Evolutionary conservation across 108 stramenopile genomes (phyloP).

Genomic region (Pseudonitzschia pungens): DNA sequence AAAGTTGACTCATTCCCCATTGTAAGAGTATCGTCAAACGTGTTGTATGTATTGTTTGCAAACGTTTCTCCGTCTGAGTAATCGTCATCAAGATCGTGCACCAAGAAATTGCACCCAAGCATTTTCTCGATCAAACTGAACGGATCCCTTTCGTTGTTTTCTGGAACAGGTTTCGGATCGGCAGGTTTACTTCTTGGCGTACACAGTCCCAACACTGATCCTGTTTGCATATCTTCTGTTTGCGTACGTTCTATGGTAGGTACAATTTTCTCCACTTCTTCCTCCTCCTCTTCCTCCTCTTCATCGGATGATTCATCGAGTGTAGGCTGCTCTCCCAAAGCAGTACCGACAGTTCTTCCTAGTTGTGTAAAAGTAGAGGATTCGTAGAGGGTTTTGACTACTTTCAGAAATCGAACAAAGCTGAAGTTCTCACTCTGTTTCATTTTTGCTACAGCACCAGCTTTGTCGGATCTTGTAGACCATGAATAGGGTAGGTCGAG

Average conservation of each 20-base stretch:
- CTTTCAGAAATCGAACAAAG: slow-evolving; percentile 86
- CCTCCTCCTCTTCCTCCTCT: background rate
- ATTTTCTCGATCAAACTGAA: slow-evolving; percentile 15
- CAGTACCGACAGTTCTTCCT: slow-evolving; percentile 55
- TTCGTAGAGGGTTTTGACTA: slow-evolving; percentile 84
- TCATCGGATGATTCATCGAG: slow-evolving; percentile 7
- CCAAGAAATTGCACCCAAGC: slow-evolving; percentile 14
- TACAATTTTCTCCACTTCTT: background rate
- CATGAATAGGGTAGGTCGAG: slow-evolving; percentile 83
- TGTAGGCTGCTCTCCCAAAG: slow-evolving; percentile 23
- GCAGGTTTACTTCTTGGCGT: background rate
- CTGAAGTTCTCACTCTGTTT: slow-evolving; percentile 80
- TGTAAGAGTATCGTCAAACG: slow-evolving; percentile 8
- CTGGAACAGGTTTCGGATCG: background rate
- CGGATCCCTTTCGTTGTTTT: slow-evolving; percentile 1
- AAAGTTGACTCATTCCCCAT: slow-evolving; percentile 11
- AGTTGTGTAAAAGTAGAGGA: slow-evolving; percentile 77
- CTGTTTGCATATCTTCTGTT: slow-evolving; percentile 2
- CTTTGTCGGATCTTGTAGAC: slow-evolving; percentile 59
- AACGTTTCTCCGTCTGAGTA: slow-evolving; percentile 18
- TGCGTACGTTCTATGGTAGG: background rate
- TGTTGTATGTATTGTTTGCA: slow-evolving; percentile 3
- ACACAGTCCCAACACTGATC: background rate
- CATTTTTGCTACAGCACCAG: slow-evolving; percentile 52
- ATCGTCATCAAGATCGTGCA: slow-evolving; percentile 13